Evolutionary conservation across 495 filamentous ascomycete genomes (phyloP), one percentile per base, ranked within the genome.

Genomic region (Xylaria cubensis): DNA sequence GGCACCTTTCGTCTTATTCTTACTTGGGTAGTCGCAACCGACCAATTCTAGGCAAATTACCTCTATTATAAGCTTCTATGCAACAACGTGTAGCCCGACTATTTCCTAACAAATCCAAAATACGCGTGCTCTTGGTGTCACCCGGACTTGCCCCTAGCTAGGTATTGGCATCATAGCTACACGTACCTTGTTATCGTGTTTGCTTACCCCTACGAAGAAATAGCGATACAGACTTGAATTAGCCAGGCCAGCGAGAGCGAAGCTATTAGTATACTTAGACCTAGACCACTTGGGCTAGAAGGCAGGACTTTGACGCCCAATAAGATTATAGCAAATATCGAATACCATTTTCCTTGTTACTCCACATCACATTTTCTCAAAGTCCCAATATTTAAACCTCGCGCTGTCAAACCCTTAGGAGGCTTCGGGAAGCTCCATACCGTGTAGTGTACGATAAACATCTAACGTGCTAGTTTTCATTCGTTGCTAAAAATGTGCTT

Each of bases 381-480:
- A 1, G 65, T 15, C 51, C 65, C 65, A 58, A n/a, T 42, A 4
- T 67, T 55, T 56, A 10, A 67, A 67, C 48, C 19, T 67, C 21
- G 50, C 44, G 50, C 65, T 34, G 41, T 59, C 67, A 61, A 59
- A 69, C 26, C 36, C 53, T 26, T 19, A 44, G 12, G 6, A 24
- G 17, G 36, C 59, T 24, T 46, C 69, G 59, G 58, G 17, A 64
- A 64, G 59, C 59, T 71, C 48, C 59, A 71, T 71, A 5, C 61
- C 4, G 21, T 44, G 39, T 1, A 44, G 39, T 19, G 24, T 2
- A 44, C 13, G 44, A 29, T 8, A 51, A 51, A n/a, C 26, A 26
- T 53, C 46, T 26, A 65, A 29, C 42, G 10, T 10, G 24, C 12
- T 67, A n/a, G 32, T 41, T 63, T 15, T 10, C 21, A 55, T 51